phyloP scores from a whole-genome alignment of 1,139 yeast genomes.

The Geotrichum reessii region DNA sequence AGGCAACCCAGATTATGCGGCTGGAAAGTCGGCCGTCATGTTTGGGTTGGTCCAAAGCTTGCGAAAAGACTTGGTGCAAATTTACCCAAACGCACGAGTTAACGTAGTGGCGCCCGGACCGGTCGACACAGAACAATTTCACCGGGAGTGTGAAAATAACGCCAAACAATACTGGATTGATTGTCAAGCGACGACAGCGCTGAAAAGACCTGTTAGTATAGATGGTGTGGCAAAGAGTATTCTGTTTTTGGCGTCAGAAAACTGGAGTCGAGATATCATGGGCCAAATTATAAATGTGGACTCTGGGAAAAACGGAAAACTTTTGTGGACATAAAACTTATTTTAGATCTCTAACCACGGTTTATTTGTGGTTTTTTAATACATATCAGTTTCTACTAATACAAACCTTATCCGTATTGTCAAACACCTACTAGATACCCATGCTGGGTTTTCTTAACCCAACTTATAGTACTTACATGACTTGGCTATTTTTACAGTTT shows the following conservation, averaged over 20 bases:
- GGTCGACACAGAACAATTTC: conserved; percentile 17
- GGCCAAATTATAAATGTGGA: conserved; percentile 19
- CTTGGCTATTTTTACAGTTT: neutral
- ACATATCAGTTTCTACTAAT: neutral
- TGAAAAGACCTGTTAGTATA: conserved; percentile 15
- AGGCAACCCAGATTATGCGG: conserved; percentile 19
- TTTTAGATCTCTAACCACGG: neutral
- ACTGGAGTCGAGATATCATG: conserved; percentile 19
- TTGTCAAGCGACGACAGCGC: conserved; percentile 19
- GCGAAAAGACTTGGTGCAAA: conserved; percentile 14
- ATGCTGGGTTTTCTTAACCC: neutral
- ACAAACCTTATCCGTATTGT: neutral
- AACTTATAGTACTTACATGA: neutral
- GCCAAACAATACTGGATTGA: conserved; percentile 17
- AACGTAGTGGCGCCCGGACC: conserved; percentile 21
- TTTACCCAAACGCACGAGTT: conserved; percentile 17
- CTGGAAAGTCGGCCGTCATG: conserved; percentile 19
- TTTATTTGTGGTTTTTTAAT: neutral
- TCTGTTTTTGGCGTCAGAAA: conserved; percentile 19
- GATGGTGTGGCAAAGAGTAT: conserved; percentile 18
- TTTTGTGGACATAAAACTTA: conserved; percentile 13
- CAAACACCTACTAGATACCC: neutral
- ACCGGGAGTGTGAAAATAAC: conserved; percentile 10
- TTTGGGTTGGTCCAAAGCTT: conserved; percentile 17
- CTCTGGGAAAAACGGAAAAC: conserved; percentile 19